Base-by-base conservation (phyloP, 306 rosid genomes). In the Hippophae tibetana region DNA sequence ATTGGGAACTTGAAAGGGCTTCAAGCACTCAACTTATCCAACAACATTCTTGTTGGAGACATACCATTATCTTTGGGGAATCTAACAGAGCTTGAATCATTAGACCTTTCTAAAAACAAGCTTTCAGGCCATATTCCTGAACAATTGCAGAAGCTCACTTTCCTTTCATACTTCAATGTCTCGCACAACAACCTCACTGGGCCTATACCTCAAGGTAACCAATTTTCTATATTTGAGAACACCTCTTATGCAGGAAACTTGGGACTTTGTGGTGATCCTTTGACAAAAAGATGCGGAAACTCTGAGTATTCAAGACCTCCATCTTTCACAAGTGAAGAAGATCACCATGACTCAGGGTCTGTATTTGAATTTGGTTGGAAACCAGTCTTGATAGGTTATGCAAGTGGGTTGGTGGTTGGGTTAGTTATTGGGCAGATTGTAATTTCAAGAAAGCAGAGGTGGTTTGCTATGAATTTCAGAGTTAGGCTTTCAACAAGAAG, bases 241-340 rank as follows among this genome's bases (percentile, higher is more conserved):
- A 56, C 13, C 7, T 31, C 46, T 27, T 54, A 54, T 54, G 58
- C 26, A 42, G 58, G 58, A 54, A 54, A 54, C 58, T 42, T 40
- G 26, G 58, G 57, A 26, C 38, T 54, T 3, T 54, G 58, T 5
- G 58, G 58, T 25, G 14, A 54, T 2, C 9, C 41, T 8, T 10
- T 54, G 41, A 40, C 58, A 27, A 27, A 54, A 13, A 54, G 38
- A 27, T 54, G 58, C 1, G 58, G 13, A 25, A 1, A 54, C 23
- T 26, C 7, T 9, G 5, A 27, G 5, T 3, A 3, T 13, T 0
- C n/a, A n/a, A n/a, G n/a, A n/a, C n/a, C n/a, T n/a, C n/a, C n/a
- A n/a, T n/a, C n/a, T n/a, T n/a, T n/a, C n/a, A n/a, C n/a, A n/a
- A n/a, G n/a, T n/a, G n/a, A n/a, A n/a, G n/a, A n/a, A n/a, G n/a